Conservation (phyloP, 352 stramenopile species). For the Phytopythium oedochilum region DNA sequence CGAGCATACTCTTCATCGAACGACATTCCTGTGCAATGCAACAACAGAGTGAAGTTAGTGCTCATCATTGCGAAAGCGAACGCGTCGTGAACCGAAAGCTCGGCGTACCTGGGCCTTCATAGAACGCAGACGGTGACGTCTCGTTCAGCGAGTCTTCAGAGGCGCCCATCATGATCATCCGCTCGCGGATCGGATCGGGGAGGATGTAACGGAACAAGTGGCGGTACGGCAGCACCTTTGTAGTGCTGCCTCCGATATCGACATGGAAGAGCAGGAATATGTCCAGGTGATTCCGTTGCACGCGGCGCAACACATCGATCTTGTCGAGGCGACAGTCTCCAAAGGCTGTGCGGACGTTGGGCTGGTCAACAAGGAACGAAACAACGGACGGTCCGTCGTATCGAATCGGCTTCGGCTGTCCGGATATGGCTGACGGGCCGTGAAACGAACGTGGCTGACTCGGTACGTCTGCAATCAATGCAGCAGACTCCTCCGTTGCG, state of each 20-base stretch:
- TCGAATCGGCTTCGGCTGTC: slow-evolving; percentile 38
- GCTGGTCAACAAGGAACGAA: slow-evolving; percentile 59
- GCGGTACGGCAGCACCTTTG: slow-evolving; percentile 55
- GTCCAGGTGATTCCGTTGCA: slow-evolving; percentile 43
- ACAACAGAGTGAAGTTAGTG: neutral
- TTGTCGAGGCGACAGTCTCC: slow-evolving; percentile 80
- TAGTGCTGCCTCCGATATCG: slow-evolving; percentile 38
- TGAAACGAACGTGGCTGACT: slow-evolving; percentile 16
- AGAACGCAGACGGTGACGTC: slow-evolving; percentile 60
- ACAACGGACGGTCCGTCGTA: slow-evolving; percentile 70
- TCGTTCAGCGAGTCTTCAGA: slow-evolving; percentile 65
- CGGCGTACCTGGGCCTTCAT: slow-evolving; percentile 36
- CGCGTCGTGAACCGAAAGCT: neutral
- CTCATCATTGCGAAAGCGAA: neutral
- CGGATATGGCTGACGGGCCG: slow-evolving; percentile 8
- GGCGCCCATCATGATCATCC: slow-evolving; percentile 66
- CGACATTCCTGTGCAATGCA: slow-evolving; percentile 34
- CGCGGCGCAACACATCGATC: slow-evolving; percentile 70
- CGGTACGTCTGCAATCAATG: neutral
- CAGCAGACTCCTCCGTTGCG: slow-evolving; percentile 1
- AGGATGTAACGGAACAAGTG: slow-evolving; percentile 80
- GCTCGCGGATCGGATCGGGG: slow-evolving; percentile 48
- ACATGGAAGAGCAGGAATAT: slow-evolving; percentile 81
- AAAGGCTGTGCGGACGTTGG: slow-evolving; percentile 65
- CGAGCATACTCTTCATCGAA: slow-evolving; percentile 87